phyloP scores from a whole-genome alignment of 2,329 filamentous ascomycete species.

The Aspergillus ustus region DNA sequence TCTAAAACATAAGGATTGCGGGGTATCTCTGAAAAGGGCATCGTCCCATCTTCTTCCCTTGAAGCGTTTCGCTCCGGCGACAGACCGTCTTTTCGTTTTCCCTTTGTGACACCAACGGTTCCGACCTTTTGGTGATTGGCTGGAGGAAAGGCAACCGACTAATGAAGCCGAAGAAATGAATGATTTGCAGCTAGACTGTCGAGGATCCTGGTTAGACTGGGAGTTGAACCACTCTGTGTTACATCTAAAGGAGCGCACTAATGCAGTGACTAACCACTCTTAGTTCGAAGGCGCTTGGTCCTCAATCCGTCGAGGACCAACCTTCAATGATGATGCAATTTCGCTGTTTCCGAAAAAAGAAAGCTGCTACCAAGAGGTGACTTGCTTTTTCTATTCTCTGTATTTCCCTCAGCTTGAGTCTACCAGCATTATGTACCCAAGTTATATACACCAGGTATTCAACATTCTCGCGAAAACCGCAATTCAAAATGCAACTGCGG shows the following conservation, averaged over 20 bases:
- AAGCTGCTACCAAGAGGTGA: neutral
- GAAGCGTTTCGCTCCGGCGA: neutral
- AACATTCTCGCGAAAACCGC: slow-evolving; percentile 14
- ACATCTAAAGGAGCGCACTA: slow-evolving; percentile 10
- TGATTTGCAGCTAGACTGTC: slow-evolving; percentile 19
- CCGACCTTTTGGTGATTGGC: slow-evolving; percentile 16
- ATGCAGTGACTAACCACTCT: neutral
- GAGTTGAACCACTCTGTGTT: slow-evolving; percentile 12
- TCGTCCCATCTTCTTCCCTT: neutral
- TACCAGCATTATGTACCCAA: neutral
- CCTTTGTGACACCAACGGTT: slow-evolving; percentile 11
- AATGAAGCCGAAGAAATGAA: slow-evolving; percentile 12
- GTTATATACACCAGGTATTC: neutral
- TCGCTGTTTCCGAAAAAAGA: slow-evolving; percentile 4
- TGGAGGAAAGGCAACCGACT: slow-evolving; percentile 10
- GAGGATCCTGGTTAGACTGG: slow-evolving; percentile 4
- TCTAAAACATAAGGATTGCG: slow-evolving; percentile 9
- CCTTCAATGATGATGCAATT: slow-evolving; percentile 12
- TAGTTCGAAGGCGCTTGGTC: neutral
- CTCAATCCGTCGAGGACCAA: neutral
- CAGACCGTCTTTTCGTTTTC: neutral
- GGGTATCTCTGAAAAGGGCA: slow-evolving; percentile 9
- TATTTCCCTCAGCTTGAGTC: neutral
- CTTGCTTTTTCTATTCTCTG: slow-evolving; percentile 13
- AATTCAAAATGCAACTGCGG: neutral